phyloP scores from a whole-genome alignment of 805 yeast genomes.

The Metschnikowia kofuensis region DNA sequence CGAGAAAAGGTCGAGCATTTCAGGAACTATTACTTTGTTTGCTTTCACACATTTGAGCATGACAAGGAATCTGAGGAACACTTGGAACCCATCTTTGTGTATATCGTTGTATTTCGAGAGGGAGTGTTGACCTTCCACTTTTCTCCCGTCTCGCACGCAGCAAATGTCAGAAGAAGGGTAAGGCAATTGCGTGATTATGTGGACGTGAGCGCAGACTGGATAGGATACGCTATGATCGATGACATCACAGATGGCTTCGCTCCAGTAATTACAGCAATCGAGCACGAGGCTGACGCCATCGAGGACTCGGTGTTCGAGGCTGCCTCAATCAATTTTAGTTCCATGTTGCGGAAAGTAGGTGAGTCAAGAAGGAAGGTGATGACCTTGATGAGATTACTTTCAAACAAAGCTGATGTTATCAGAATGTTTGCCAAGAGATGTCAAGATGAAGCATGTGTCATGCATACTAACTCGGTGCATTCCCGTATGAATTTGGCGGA shows the following conservation, averaged over 20 bases:
- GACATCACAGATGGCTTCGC: constrained; percentile 84
- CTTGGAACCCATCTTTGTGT: constrained; percentile 69
- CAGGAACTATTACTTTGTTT: constrained; percentile 85
- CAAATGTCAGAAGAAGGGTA: constrained; percentile 77
- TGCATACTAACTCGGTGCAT: constrained; percentile 12
- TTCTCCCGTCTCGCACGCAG: constrained; percentile 56
- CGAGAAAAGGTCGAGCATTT: constrained; percentile 96
- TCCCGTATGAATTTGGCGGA: constrained; percentile 20
- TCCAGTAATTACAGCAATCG: constrained; percentile 73
- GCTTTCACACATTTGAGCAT: constrained; percentile 94
- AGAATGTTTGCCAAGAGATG: constrained; percentile 95
- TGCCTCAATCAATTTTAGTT: constrained; percentile 67
- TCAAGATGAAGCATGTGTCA: constrained; percentile 57
- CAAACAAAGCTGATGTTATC: constrained; percentile 95
- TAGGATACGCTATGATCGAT: constrained; percentile 78
- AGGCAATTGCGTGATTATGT: constrained; percentile 76
- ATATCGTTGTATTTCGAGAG: constrained; percentile 59
- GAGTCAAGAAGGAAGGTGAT: constrained; percentile 87
- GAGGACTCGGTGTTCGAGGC: constrained; percentile 85
- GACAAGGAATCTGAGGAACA: constrained; percentile 80
- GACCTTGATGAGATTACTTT: constrained; percentile 84
- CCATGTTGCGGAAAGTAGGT: constrained; percentile 80
- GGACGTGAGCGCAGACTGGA: constrained; percentile 76
- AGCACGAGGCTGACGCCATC: constrained; percentile 77
- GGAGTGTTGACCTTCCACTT: constrained; percentile 62